Percentiles rank a stretch among this genome's conserved stretches.
Evolutionary conservation across 106 monocot species (phyloP).

Genomic region (Acorus calamus): DNA sequence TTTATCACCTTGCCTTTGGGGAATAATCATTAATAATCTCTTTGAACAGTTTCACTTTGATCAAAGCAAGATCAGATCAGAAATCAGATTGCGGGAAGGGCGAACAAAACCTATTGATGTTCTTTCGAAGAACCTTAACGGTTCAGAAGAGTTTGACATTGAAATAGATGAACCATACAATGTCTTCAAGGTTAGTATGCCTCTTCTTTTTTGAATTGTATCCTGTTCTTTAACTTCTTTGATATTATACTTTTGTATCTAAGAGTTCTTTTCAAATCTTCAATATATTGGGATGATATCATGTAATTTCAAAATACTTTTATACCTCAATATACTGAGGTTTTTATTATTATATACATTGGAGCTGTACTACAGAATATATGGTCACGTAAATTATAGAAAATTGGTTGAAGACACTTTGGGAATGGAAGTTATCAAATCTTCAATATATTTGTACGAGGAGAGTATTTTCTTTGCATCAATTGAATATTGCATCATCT

Average conservation of each 20-base stretch:
- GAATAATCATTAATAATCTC: not conserved
- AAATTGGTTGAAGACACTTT: no score
- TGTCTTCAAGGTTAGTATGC: slow-evolving; percentile 77
- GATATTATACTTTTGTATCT: not conserved
- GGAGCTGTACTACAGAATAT: no score
- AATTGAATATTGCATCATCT: no score
- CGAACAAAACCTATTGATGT: slow-evolving; percentile 88
- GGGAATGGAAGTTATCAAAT: no score
- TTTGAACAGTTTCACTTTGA: slow-evolving; percentile 83
- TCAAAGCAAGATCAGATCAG: slow-evolving; percentile 90
- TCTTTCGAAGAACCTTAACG: slow-evolving; percentile 78
- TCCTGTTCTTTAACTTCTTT: not conserved
- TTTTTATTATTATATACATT: no score
- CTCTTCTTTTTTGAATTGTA: no score
- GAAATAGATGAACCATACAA: slow-evolving; percentile 91
- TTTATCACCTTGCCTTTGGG: no score
- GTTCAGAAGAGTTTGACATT: slow-evolving; percentile 81
- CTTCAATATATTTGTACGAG: no score
- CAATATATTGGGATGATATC: no score
- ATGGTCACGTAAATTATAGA: no score
- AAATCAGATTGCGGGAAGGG: slow-evolving; percentile 83
- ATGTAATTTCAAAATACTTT: slow-evolving; percentile 4
- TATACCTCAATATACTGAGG: not conserved
- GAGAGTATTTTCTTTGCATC: no score
- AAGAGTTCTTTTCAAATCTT: not conserved